Evolutionary conservation across 768 basidiomycete species (phyloP).

Genomic region (Pilatotrama ljubarskyi): DNA sequence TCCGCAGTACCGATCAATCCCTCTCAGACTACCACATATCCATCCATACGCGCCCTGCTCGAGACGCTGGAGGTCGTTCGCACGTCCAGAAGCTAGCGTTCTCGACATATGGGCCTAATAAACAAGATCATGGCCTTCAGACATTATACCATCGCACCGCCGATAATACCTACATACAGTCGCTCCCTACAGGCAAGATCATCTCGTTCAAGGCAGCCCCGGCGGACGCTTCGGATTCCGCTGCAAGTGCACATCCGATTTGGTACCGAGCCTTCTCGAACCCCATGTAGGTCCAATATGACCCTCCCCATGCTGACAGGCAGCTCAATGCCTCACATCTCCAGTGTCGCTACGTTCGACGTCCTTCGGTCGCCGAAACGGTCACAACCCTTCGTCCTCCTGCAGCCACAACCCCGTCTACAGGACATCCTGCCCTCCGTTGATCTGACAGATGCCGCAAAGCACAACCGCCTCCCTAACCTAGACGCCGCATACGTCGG

Average conservation of each 20-base stretch:
- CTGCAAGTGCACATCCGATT: constrained; percentile 41
- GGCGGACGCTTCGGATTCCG: constrained; percentile 31
- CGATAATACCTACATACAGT: constrained; percentile 81
- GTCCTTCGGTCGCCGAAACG: constrained; percentile 52
- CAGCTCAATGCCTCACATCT: not conserved
- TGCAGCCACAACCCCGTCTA: constrained; percentile 81
- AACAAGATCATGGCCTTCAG: constrained; percentile 75
- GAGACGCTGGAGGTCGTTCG: constrained; percentile 36
- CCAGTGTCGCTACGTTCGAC: constrained; percentile 83
- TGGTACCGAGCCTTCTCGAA: constrained; percentile 63
- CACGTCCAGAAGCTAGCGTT: constrained; percentile 83
- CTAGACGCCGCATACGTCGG: constrained; percentile 80
- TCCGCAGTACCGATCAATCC: constrained; percentile 20
- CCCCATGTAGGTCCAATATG: constrained; percentile 58
- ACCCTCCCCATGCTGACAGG: not conserved
- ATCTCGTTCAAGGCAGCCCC: constrained; percentile 63
- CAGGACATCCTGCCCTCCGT: constrained; percentile 65
- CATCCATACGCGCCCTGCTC: constrained; percentile 62
- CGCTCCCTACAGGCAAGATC: constrained; percentile 75
- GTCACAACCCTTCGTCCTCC: constrained; percentile 73
- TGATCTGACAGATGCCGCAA: constrained; percentile 33
- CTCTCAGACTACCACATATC: constrained; percentile 83
- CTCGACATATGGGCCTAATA: constrained; percentile 92
- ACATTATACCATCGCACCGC: constrained; percentile 71
- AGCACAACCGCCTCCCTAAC: constrained; percentile 48